These are phyloP conservation scores for Cystobasidiaceae sp. DNA, from an alignment of 1,284 basidiomycete genomes.

Conservation along the genomic window DNA sequence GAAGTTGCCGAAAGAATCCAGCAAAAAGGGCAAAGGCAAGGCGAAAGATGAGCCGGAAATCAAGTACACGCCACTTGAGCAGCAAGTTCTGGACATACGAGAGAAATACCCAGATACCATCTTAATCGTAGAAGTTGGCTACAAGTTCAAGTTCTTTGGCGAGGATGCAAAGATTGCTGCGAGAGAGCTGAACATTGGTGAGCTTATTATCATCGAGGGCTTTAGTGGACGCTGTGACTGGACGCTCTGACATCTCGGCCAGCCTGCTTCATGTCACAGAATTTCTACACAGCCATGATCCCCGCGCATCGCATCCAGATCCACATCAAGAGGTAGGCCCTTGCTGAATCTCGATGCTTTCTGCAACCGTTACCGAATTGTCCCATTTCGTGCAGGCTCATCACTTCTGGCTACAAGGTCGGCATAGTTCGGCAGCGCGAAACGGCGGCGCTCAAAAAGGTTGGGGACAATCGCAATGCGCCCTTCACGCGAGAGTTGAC, in stretches of 20 bases:
- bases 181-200: constrained; percentile 29
- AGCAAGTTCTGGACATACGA: constrained; percentile 40
- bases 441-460: constrained; percentile 92
- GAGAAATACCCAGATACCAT: constrained; percentile 36
- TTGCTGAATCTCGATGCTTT: constrained; percentile 35
- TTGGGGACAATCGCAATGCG: constrained; percentile 70
- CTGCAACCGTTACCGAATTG: background rate
- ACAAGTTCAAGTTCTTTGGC: constrained; percentile 40
- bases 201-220: constrained; percentile 32
- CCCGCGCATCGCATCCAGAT: constrained; percentile 74
- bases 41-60: constrained; percentile 4
- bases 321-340: constrained; percentile 79
- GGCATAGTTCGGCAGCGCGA: constrained; percentile 90
- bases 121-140: constrained; percentile 41
- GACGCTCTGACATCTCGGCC: constrained; percentile 66
- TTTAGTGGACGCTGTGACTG: constrained; percentile 48
- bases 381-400: constrained; percentile 54
- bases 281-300: constrained; percentile 76
- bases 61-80: constrained; percentile 43
- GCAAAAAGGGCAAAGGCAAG: constrained; percentile 24
- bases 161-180: constrained; percentile 36
- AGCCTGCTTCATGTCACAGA: constrained; percentile 67
- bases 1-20: background rate
- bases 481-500: constrained; percentile 78
- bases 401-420: constrained; percentile 81